Evolutionary conservation across 2,329 filamentous ascomycete genomes (phyloP).

Genomic region (Cyphellophora attinorum): DNA sequence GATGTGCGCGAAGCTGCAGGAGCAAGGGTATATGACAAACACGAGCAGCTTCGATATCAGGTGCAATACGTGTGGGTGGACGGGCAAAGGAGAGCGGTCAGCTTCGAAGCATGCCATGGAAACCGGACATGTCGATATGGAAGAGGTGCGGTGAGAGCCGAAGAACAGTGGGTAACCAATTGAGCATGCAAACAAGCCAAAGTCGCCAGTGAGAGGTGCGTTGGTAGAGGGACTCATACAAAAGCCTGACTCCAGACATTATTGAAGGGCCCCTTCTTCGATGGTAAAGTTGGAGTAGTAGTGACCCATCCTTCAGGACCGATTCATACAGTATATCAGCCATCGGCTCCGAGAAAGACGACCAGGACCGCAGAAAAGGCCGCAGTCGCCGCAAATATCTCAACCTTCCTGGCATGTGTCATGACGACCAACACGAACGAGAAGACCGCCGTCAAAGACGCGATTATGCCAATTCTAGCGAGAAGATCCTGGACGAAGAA

Average conservation of each 20-base stretch:
- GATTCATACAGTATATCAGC: neutral
- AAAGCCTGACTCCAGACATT: too few species aligned
- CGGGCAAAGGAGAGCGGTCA: slow-evolving; percentile 35
- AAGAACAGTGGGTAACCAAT: too few species aligned
- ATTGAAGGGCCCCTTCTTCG: too few species aligned
- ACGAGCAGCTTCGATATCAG: slow-evolving; percentile 68
- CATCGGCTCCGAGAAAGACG: neutral
- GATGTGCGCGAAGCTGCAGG: slow-evolving; percentile 57
- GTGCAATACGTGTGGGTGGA: slow-evolving; percentile 54
- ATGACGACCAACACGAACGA: slow-evolving; percentile 2
- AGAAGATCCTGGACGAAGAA: neutral
- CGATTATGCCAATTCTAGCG: slow-evolving; percentile 4
- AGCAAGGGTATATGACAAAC: slow-evolving; percentile 79
- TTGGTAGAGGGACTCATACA: too few species aligned
- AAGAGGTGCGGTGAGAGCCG: neutral
- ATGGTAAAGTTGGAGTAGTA: too few species aligned
- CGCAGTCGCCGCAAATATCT: slow-evolving; percentile 9
- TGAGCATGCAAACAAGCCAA: too few species aligned
- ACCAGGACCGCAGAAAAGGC: slow-evolving; percentile 2
- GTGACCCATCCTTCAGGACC: too few species aligned
- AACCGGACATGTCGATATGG: slow-evolving; percentile 29
- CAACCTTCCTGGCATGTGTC: slow-evolving; percentile 5
- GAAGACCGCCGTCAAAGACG: slow-evolving; percentile 6
- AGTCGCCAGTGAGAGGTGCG: too few species aligned
- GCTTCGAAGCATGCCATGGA: slow-evolving; percentile 35